A percentile compares a stretch with the other conserved stretches of the same genome.
Conservation (phyloP, 2,329 filamentous ascomycete species). For the Pyricularia grisea region DNA sequence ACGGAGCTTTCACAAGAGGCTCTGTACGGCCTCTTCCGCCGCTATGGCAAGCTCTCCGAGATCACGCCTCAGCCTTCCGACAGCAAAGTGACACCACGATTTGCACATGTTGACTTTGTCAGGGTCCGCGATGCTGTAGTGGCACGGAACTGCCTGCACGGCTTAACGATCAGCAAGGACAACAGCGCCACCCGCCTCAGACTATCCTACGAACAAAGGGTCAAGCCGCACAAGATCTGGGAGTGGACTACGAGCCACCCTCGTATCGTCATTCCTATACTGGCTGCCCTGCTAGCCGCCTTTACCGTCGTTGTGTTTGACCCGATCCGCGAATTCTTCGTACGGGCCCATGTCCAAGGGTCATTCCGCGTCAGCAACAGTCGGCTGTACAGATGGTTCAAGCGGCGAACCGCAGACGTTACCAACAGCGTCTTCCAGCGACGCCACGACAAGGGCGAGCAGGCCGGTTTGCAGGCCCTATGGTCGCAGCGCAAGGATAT, state of each 20-base stretch:
- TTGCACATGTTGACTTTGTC: conserved; percentile 69
- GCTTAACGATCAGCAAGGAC: conserved; percentile 64
- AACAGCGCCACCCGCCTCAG: conserved; percentile 60
- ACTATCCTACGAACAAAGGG: conserved; percentile 72
- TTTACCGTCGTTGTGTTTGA: conserved; percentile 87
- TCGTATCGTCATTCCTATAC: conserved; percentile 72
- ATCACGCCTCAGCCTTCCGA: conserved; percentile 76
- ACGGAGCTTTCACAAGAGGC: conserved; percentile 79
- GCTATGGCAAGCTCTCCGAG: conserved; percentile 83
- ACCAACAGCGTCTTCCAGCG: conserved; percentile 39
- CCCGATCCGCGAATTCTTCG: conserved; percentile 86
- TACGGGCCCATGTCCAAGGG: conserved; percentile 77
- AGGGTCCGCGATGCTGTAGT: conserved; percentile 69
- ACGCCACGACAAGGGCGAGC: conserved; percentile 44
- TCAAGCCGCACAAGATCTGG: conserved; percentile 69
- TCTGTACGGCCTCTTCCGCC: conserved; percentile 77
- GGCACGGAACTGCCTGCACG: conserved; percentile 89
- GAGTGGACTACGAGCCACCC: conserved; percentile 85
- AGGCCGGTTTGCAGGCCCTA: conserved; percentile 66
- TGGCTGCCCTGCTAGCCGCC: conserved; percentile 73
- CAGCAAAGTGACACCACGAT: conserved; percentile 75
- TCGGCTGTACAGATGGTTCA: conserved; percentile 70
- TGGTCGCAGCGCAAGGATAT: conserved; percentile 80
- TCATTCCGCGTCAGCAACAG: conserved; percentile 68
- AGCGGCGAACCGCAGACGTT: conserved; percentile 58